Evolutionary conservation across 768 basidiomycete species (phyloP).

Genomic region (Boletus sp.): DNA sequence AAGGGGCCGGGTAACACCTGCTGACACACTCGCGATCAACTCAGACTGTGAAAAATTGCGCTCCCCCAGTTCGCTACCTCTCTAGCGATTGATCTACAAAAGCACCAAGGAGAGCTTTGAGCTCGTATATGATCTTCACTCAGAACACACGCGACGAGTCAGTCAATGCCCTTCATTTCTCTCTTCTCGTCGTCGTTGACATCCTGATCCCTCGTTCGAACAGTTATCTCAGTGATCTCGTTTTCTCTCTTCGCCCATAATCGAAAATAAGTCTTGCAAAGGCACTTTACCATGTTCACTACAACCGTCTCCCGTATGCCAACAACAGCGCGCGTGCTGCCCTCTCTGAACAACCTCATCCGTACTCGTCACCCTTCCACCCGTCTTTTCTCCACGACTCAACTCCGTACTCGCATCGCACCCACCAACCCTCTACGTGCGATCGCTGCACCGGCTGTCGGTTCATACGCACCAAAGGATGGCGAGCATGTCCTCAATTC

Average conservation of each 20-base stretch:
- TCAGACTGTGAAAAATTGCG: background rate
- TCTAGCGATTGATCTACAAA: background rate
- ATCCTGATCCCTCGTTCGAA: background rate
- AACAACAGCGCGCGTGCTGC: conserved; percentile 9
- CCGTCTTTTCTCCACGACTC: conserved; percentile 53
- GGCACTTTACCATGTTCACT: conserved; percentile 11
- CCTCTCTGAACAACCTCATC: conserved; percentile 15
- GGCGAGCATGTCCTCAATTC: conserved; percentile 81
- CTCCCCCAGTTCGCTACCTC: background rate
- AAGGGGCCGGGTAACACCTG: background rate
- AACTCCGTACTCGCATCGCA: conserved; percentile 34
- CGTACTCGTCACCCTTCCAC: conserved; percentile 19
- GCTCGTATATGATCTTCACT: conserved; percentile 33
- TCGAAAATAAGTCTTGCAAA: conserved; percentile 9
- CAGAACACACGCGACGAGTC: conserved; percentile 34
- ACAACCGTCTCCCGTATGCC: conserved; percentile 9
- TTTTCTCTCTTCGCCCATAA: conserved; percentile 24
- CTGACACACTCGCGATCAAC: too few relatives aligned
- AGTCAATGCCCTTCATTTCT: conserved; percentile 6
- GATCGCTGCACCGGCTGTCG: conserved; percentile 73
- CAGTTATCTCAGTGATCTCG: conserved; percentile 32
- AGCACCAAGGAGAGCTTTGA: conserved; percentile 9
- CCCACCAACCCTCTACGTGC: conserved; percentile 58
- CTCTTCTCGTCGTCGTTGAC: background rate
- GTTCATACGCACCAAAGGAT: conserved; percentile 60